Evolutionary conservation across 108 stramenopile genomes (phyloP), one percentile per base, ranked within the genome.

Genomic region (Parietichytrium sp.): DNA sequence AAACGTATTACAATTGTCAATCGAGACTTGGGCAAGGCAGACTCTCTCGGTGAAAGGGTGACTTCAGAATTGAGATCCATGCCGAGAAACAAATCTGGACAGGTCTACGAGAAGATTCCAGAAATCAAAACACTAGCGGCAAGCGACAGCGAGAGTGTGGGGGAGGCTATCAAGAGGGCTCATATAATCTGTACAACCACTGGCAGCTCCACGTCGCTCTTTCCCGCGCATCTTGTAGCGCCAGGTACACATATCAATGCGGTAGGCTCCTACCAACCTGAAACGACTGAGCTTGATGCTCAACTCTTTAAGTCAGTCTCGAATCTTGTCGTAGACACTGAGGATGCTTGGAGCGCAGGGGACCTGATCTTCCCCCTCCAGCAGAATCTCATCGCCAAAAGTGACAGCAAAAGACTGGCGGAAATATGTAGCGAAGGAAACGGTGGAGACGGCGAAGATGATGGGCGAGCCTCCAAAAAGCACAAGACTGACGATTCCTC

Each of bases 251-350:
- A 72, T 27, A 42, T 72, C 10, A 72, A 72, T n/a, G 61, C 61
- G 18, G 61, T 72, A 18, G 61, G 61, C 29, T 72, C 61, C 23
- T 72, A 72, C 33, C 61, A 45, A 45, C 61, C 61, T 27, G 61
- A 16, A 7, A 72, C 36, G 23, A 42, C 61, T 10, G 61, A 72
- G 61, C 42, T 72, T 23, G 61, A 72, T 25, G 8, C 45, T 10
- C 10, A 10, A 15, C 36, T 42, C 2, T 6, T 72, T 42, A 6
- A 16, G 20, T 6, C 38, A 8, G 36, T 33, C 61, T 16, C 36
- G 33, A 33, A 42, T 1, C 42, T 72, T 23, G 20, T 72, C 45
- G 20, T 72, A 16, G 61, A 72, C 20, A 72, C 61, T 0, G 3
- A 36, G 6, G 61, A 72, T 10, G 61, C 61, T 7, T 72, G 61